phyloP scores from a whole-genome alignment of 495 filamentous ascomycete genomes.

The Aspergillus cavernicola region DNA sequence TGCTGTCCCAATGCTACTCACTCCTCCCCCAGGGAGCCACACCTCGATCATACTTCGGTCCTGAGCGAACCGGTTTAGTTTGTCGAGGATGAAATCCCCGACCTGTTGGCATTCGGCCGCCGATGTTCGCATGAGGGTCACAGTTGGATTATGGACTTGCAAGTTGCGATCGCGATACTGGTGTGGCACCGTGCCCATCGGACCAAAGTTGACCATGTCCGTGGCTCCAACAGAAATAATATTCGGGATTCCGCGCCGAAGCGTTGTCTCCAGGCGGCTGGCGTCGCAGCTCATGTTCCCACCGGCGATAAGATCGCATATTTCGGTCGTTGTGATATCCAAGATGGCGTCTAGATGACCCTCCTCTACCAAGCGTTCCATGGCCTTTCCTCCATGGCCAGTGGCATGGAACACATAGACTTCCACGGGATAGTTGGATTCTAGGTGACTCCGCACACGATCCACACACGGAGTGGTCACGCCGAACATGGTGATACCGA shows the following conservation, averaged over 20 bases:
- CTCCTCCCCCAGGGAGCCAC: constrained; percentile 53
- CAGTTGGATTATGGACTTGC: constrained; percentile 60
- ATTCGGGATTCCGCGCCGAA: constrained; percentile 52
- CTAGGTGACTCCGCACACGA: constrained; percentile 41
- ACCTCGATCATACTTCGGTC: constrained; percentile 44
- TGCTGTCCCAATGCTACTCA: constrained; percentile 41
- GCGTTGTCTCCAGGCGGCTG: constrained; percentile 50
- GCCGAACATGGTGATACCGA: constrained; percentile 71
- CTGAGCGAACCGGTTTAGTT: constrained; percentile 35
- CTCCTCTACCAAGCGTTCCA: constrained; percentile 60
- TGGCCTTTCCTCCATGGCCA: constrained; percentile 59
- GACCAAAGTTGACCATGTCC: constrained; percentile 70
- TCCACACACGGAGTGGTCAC: constrained; percentile 64
- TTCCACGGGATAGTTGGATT: constrained; percentile 41
- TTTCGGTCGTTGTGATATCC: constrained; percentile 67
- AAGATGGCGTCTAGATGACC: constrained; percentile 56
- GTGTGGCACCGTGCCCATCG: constrained; percentile 49
- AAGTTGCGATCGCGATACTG: constrained; percentile 41
- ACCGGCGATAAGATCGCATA: constrained; percentile 58
- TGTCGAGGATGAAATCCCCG: constrained; percentile 49
- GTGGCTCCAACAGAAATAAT: constrained; percentile 61
- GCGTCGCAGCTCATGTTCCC: constrained; percentile 57
- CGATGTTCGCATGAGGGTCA: constrained; percentile 61
- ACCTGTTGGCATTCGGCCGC: constrained; percentile 50
- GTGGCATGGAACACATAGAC: constrained; percentile 68